Evolutionary conservation across 768 basidiomycete genomes (phyloP), one percentile per base, ranked within the genome.

Genomic region (Ramaria sp.): DNA sequence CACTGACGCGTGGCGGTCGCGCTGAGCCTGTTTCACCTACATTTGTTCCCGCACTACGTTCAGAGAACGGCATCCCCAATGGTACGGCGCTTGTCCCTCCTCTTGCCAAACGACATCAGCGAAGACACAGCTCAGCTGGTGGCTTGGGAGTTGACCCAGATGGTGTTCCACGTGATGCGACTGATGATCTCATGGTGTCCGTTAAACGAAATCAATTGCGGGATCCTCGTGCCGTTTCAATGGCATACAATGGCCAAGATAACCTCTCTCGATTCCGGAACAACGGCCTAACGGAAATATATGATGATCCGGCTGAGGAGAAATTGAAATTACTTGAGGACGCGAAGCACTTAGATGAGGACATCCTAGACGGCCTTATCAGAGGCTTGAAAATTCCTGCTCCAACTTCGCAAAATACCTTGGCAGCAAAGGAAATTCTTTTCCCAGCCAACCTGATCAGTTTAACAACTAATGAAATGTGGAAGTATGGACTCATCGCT

Each of bases 401-500:
- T 25, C 91, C 95, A 0, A 93, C 85, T 63, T 72, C 90, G 42
- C 86, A 86, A 44, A 95, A 88, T 63, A 88, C 93, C 0, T 88
- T 93, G n/a, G 83, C 85, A 18, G 83, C 91, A 58, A 97, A 97
- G 70, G 96, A 99, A 67, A 93, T 99, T 52, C 76, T 99, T 39
- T 99, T 99, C 83, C 96, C 96, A 10, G 94, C 96, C 24, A 97
- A 98, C 67, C 79, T 99, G 57, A 98, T 99, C 69, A 91, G 88
- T 65, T 73, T 98, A 45, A 85, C 96, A 60, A 95, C 93, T n/a
- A 99, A 99, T 68, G 96, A 98, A 70, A 99, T 99, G 96, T 98
- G 96, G 96, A 97, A 96, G 70, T 93, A 95, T 63, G 92, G 94
- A 48, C 80, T 99, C 60, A 97, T 98, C 60, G 77, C 83, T 15